Base-by-base conservation (phyloP, 164 flowering plant species). In the Euptelea pleiosperma region DNA sequence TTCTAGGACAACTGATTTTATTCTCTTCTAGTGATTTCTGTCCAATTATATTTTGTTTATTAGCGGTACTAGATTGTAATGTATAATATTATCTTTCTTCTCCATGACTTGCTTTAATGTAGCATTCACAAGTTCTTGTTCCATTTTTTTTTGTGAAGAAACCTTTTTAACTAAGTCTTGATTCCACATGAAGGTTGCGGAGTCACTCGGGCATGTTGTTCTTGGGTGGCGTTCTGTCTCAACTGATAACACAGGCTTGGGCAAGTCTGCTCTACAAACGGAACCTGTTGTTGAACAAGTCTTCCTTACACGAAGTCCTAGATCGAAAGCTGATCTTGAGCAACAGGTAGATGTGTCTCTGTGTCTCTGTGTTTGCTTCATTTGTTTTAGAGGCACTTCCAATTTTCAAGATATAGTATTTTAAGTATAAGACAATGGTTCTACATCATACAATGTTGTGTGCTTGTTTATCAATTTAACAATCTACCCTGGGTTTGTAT, bases 201-300 rank as follows among this genome's bases (percentile, higher is more conserved):
- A 83, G 73, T 94, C 98, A 12, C 83, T 91, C 69, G 99, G 99
- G 43, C 99, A 91, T 71, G 76, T 75, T 25, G 96, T 94, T 67
- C 88, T 94, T 52, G 98, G 98, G 21, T 94, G 99, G 99, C 89
- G 99, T 30, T 22, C 79, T 64, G 99, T 94, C 35, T 98, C 91
- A 24, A 94, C 96, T 16, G 86, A 94, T 61, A 94, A 94, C 63
- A 49, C 86, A 4, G 96, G 89, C 53, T 74, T 94, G 83, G 98
- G 98, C 18, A 78, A 80, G 53, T 77, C 94, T 64, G 96, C 99
- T 64, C 19, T 87, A 79, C 81, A 79, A 73, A 94, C 99, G 12
- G 99, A 94, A 59, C 99, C 99, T 51, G 84, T 85, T 36, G 63
- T 94, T 42, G 99, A 94, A 70, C 98, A 91, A 71, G 98, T 94